Conservation (phyloP, 2,329 filamentous ascomycete genomes). For the Esteya vermicola region DNA sequence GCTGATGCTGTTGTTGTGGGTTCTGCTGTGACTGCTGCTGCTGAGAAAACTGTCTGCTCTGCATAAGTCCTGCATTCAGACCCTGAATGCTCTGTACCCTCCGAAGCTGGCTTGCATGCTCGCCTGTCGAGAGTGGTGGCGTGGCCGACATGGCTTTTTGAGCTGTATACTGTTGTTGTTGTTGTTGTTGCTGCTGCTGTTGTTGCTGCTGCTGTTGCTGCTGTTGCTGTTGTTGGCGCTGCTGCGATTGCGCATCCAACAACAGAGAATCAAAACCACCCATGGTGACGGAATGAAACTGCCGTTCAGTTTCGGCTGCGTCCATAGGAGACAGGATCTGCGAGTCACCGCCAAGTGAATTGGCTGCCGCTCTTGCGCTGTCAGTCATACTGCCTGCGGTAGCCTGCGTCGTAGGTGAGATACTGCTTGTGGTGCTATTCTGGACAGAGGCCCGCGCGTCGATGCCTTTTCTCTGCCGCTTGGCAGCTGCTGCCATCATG, state of each 20-base stretch:
- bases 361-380: too few species aligned
- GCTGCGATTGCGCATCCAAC: slow-evolving; percentile 7
- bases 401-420: slow-evolving; percentile 4
- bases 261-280: slow-evolving; percentile 7
- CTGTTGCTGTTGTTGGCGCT: neutral
- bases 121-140: slow-evolving; percentile 5
- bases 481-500: slow-evolving; percentile 18
- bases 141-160: slow-evolving; percentile 8
- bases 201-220: slow-evolving; percentile 3
- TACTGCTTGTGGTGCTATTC: slow-evolving; percentile 8
- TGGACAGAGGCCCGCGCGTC: slow-evolving; percentile 13
- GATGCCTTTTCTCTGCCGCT: slow-evolving; percentile 23
- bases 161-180: slow-evolving; percentile 3
- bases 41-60: slow-evolving; percentile 10
- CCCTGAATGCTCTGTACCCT: slow-evolving; percentile 2
- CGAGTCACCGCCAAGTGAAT: slow-evolving; percentile 1
- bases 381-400: neutral
- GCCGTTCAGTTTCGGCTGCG: neutral
- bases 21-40: slow-evolving; percentile 4
- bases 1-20: neutral
- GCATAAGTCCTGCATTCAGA: neutral
- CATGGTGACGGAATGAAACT: slow-evolving; percentile 3
- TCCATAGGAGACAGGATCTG: slow-evolving; percentile 7
- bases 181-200: neutral
- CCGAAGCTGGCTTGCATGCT: neutral